Evolutionary conservation across 257 asterid species (phyloP), one percentile per base, ranked within the genome.

Genomic region (Solanum pennellii): DNA sequence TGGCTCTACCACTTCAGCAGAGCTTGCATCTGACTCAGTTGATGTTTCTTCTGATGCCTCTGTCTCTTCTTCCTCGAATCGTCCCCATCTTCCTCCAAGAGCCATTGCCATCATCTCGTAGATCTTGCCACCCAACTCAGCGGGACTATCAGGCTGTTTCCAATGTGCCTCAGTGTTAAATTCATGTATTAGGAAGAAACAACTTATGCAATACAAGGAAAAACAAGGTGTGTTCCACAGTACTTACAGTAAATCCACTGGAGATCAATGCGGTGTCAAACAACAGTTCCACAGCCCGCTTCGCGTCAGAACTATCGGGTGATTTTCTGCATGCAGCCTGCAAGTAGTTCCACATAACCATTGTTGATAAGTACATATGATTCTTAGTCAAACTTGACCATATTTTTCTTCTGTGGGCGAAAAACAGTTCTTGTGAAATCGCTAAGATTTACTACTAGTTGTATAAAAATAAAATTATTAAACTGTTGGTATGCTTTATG

Each of bases 51-150:
- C 89, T 13, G 87, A 85, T 39, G 69, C 62, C 49, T 87, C 93
- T 0, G 80, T 8, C 52, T 87, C 93, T 0, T 91, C 90, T 56
- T 92, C 98, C 83, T 97, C 97, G 0, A 71, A 73, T 90, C 99
- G 88, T 23, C 99, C 99, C 99, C 99, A 97, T 88, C 96, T 92
- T 87, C 99, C 99, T 85, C 99, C 99, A 25, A 97, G 96, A 77
- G 99, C 99, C 97, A 97, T 93, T 16, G 98, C 96, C 99, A 97
- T 97, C 99, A 97, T 95, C 89, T 97, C 98, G 15, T 97, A 97
- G 79, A 97, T 97, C 93, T 96, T 97, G 96, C 92, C 95, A 20
- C 99, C 96, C 83, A 96, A 92, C 91, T 97, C 99, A 18, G 99
- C 92, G 12, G 99, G 99, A 89, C 99, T 95, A 41, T 97, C 99